A percentile compares a stretch with the other conserved stretches of the same genome.
These are phyloP conservation scores for Lactarius pseudohatsudake DNA, from an alignment of 768 basidiomycete genomes.

Conservation along the genomic window DNA sequence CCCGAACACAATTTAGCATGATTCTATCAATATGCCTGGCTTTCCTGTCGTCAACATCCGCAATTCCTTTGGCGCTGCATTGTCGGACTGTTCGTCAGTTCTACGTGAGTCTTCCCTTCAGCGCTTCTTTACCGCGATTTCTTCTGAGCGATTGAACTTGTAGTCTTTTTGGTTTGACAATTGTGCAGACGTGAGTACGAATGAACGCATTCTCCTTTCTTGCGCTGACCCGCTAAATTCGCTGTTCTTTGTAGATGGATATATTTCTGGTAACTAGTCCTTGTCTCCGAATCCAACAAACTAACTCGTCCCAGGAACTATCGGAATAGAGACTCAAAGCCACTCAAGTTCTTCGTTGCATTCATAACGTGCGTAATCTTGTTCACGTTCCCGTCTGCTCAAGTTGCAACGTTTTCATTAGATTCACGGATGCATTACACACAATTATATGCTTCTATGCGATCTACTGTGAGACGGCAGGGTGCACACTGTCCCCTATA, in stretches of 20 bases:
- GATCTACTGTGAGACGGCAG: slow-evolving; percentile 32
- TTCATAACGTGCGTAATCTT: not conserved
- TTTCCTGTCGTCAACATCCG: slow-evolving; percentile 4
- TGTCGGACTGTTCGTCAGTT: slow-evolving; percentile 9
- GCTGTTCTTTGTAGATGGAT: slow-evolving; percentile 6
- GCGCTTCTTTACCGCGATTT: not conserved
- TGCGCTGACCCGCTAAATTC: not conserved
- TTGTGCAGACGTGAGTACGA: not conserved
- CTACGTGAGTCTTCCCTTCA: not conserved
- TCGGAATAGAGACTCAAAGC: no score
- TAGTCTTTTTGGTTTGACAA: no score
- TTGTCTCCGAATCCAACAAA: no score
- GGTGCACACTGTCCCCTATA: no score
- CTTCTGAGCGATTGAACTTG: not conserved
- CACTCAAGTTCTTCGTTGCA: no score
- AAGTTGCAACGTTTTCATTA: slow-evolving; percentile 21
- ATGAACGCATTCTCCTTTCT: not conserved
- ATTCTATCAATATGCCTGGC: no score
- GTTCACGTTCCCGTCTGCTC: no score
- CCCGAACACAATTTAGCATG: no score
- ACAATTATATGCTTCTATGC: slow-evolving; percentile 44
- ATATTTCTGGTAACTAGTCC: slow-evolving; percentile 2
- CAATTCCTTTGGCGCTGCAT: slow-evolving; percentile 1
- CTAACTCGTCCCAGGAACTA: no score
- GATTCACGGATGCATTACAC: slow-evolving; percentile 47